A percentile compares a stretch with the other conserved stretches of the same genome.
phyloP scores from a whole-genome alignment of 208 protist genomes.

The Trypanosoma mega region DNA sequence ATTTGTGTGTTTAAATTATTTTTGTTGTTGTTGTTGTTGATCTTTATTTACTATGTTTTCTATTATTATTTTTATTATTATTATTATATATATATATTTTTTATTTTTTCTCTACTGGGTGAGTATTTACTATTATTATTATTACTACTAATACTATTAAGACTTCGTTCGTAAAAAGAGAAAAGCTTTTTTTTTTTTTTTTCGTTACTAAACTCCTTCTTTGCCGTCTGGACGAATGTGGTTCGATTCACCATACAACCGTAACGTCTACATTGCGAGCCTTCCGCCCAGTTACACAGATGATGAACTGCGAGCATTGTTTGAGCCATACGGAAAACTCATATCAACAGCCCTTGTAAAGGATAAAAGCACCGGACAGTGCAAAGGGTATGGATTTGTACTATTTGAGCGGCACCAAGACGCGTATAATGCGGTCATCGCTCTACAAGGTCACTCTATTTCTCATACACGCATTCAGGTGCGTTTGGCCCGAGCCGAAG shows the following conservation, averaged over 20 bases:
- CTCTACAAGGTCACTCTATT: conserved; percentile 54
- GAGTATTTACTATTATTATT: background rate
- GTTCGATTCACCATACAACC: conserved; percentile 49
- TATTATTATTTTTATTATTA: background rate
- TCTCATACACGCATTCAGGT: conserved; percentile 64
- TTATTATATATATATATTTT: background rate
- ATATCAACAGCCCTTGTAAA: conserved; percentile 76
- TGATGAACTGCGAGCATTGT: conserved; percentile 64
- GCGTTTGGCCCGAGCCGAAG: conserved; percentile 54
- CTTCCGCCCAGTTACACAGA: conserved; percentile 66
- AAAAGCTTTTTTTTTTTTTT: no score
- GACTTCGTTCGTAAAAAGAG: no score
- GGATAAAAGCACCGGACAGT: conserved; percentile 49
- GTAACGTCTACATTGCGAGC: conserved; percentile 84
- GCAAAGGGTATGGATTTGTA: conserved; percentile 86
- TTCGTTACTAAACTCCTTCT: no score
- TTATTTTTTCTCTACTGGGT: conserved; percentile 7
- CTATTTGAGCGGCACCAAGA: conserved; percentile 66
- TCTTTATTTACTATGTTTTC: background rate
- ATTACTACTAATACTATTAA: background rate
- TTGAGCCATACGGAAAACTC: conserved; percentile 59
- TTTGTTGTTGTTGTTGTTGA: background rate
- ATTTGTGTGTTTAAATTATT: no score
- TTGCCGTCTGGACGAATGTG: no score
- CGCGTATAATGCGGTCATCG: conserved; percentile 41